Evolutionary conservation across 345 rosid genomes (phyloP).

Genomic region (Boechera divaricarpa): DNA sequence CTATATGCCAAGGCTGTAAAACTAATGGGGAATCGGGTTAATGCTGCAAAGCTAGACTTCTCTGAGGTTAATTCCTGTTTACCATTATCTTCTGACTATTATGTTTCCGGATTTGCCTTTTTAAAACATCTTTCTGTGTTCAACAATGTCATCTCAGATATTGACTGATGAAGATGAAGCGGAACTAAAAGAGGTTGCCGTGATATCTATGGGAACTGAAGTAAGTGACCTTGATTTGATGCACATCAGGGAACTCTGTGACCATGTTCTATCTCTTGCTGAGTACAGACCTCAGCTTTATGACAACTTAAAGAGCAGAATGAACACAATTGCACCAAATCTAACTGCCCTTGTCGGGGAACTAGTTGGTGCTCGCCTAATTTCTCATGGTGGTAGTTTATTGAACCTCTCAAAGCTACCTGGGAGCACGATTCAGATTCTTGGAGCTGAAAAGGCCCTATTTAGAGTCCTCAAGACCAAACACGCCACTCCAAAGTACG

Average conservation of each 20-base stretch:
- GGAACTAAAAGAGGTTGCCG: slow-evolving; percentile 79
- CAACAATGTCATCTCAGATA: slow-evolving; percentile 47
- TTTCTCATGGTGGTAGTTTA: slow-evolving; percentile 93
- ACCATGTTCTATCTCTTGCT: slow-evolving; percentile 78
- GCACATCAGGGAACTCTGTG: slow-evolving; percentile 78
- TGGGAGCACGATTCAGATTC: slow-evolving; percentile 88
- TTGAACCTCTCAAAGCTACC: slow-evolving; percentile 91
- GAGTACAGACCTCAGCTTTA: slow-evolving; percentile 88
- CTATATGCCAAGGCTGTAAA: slow-evolving; percentile 81
- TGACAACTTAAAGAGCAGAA: slow-evolving; percentile 82
- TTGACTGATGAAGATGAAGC: slow-evolving; percentile 73
- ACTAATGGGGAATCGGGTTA: slow-evolving; percentile 76
- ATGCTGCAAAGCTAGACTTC: slow-evolving; percentile 86
- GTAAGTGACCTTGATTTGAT: slow-evolving; percentile 76
- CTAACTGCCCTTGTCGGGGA: slow-evolving; percentile 96
- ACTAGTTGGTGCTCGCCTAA: slow-evolving; percentile 94
- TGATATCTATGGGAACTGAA: slow-evolving; percentile 95
- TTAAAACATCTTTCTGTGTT: too few species aligned
- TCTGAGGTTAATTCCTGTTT: slow-evolving; percentile 60
- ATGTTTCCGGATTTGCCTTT: background rate
- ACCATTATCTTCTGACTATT: background rate
- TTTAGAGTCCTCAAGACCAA: slow-evolving; percentile 88
- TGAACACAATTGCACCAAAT: slow-evolving; percentile 93
- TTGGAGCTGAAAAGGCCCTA: slow-evolving; percentile 92
- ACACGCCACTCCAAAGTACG: slow-evolving; percentile 89